Conservation (phyloP, 345 rosid species). For the Euphorbia pulcherrima region DNA sequence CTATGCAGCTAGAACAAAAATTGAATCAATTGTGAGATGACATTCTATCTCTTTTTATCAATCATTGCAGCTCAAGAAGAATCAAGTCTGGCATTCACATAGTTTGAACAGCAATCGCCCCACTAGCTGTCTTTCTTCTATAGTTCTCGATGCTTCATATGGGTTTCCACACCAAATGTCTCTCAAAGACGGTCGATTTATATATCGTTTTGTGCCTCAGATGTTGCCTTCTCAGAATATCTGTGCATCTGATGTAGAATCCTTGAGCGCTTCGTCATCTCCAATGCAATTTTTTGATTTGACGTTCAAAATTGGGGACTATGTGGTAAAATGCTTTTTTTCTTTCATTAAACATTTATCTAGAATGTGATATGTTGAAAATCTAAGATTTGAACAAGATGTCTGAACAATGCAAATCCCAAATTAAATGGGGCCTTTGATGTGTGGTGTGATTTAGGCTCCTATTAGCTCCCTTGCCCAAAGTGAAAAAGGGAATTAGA, state of each 20-base stretch:
- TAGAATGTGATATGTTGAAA: neutral
- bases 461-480: neutral
- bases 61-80: conserved; percentile 57
- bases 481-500: neutral
- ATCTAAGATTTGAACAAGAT: neutral
- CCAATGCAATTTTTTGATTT: conserved; percentile 47
- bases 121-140: conserved; percentile 52
- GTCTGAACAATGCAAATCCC: neutral
- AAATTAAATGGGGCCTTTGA: neutral
- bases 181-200: conserved; percentile 51
- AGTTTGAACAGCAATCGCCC: conserved; percentile 36
- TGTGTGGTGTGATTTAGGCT: neutral
- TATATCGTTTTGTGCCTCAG: conserved; percentile 67
- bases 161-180: conserved; percentile 40
- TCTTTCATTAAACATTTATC: conserved; percentile 3
- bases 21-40: conserved; percentile 8
- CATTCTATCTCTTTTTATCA: neutral
- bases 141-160: conserved; percentile 67
- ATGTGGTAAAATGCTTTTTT: conserved; percentile 58
- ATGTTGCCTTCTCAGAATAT: conserved; percentile 26
- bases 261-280: conserved; percentile 26
- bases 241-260: conserved; percentile 35
- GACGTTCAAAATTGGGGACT: conserved; percentile 73
- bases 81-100: conserved; percentile 50
- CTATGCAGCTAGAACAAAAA: neutral